Base-by-base conservation (phyloP, 768 basidiomycete genomes). In the Boletellus ananiceps region DNA sequence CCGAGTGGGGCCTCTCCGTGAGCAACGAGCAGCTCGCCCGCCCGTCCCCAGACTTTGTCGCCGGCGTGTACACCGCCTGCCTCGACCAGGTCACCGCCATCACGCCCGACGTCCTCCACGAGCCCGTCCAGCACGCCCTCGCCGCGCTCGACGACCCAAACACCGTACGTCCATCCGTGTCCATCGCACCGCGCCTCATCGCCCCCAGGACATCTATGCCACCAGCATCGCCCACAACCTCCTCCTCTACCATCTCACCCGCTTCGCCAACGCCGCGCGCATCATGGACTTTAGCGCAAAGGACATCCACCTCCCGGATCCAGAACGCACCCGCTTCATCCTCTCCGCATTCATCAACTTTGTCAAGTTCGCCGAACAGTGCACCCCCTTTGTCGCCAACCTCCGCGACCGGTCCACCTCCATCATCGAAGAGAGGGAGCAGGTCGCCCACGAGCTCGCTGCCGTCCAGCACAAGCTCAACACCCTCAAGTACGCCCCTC, bases 271-370 rank as follows among this genome's bases (percentile, higher is more conserved):
- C 43, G 83, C 88, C 0, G 86, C 90, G 5, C 75, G 83, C 57
- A 80, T 89, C 34, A 79, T 84, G 47, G 83, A 87, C 63, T 93
- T 95, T 65, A 83, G 76, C 54, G 72, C 87, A 46, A 80, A 74
- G 55, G 93, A 96, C 56, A 65, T 95, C 15, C 74, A 75, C 47
- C 75, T 73, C 40, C 93, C 93, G 1, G 85, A 89, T 8, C 71
- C 81, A 23, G 79, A 84, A 36, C 83, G 93, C 25, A 88, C 91
- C 0, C 76, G 85, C 25, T 74, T 79, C 45, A 73, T 88, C 35
- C 78, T 96, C 54, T 90, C 89, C 32, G 91, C 87, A 2, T 87
- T 95, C 57, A 89, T 94, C 73, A 96, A 96, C 69, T 91, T 94
- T 65, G 81, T 92, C 67, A 91, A 90, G 67, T 95, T 93, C 66